phyloP scores from a whole-genome alignment of 1,284 basidiomycete species.

The Tylopilus sp. region DNA sequence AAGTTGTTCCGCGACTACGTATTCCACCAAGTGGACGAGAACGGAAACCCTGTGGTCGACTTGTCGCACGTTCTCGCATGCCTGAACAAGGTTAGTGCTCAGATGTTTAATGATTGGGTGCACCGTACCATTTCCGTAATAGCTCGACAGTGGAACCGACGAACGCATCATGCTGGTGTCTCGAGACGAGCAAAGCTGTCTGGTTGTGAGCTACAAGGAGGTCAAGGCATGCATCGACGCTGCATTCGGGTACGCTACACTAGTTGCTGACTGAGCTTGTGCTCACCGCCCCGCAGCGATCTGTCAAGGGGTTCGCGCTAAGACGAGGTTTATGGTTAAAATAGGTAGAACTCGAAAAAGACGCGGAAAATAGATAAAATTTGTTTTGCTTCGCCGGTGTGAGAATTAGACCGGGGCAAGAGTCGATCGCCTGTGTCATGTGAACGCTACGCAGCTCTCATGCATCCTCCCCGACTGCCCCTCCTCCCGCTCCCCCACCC shows the following conservation, averaged over 20 bases:
- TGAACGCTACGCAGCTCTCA: neutral
- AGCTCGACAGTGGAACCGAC: constrained; percentile 91
- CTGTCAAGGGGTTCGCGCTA: constrained; percentile 30
- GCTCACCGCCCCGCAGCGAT: constrained; percentile 20
- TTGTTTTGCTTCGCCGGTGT: constrained; percentile 6
- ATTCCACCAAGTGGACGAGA: constrained; percentile 95
- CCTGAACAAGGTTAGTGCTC: constrained; percentile 75
- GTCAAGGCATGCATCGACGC: constrained; percentile 83
- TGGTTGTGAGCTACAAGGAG: constrained; percentile 95
- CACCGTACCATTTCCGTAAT: constrained; percentile 5
- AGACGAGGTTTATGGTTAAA: constrained; percentile 36
- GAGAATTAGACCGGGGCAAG: constrained; percentile 4
- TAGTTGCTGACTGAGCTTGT: neutral
- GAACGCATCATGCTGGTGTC: constrained; percentile 95
- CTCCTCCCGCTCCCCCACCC: constrained; percentile 64
- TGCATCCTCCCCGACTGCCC: constrained; percentile 45
- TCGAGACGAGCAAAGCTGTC: constrained; percentile 92
- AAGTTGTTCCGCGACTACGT: constrained; percentile 99
- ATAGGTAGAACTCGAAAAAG: constrained; percentile 61
- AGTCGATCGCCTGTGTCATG: constrained; percentile 1
- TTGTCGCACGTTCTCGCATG: constrained; percentile 88
- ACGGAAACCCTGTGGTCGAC: constrained; percentile 88
- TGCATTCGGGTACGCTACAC: constrained; percentile 53
- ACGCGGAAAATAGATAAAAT: constrained; percentile 52
- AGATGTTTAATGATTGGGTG: neutral